Evolutionary conservation across 2,329 filamentous ascomycete species (phyloP), one percentile per base, ranked within the genome.

Genomic region (Clarireedia monteithiana): DNA sequence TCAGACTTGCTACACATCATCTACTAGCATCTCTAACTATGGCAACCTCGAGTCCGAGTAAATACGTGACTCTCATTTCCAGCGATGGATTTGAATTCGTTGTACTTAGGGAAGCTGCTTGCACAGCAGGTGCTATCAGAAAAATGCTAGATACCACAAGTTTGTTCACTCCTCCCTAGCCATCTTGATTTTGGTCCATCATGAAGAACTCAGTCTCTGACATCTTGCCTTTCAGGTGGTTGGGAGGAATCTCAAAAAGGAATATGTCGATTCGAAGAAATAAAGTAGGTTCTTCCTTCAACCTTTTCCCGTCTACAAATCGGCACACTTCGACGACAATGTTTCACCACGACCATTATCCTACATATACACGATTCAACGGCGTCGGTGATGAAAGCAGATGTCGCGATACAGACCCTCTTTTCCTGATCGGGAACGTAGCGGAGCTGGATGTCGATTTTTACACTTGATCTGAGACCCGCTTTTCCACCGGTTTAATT

Each of bases 41-140:
- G 50, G 57, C 62, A 30, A 27, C 52, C 23, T 47, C 47, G 15
- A 59, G 17, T 34, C 46, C 59, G 24, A 82, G 79, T 71, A 84
- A 89, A 67, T 91, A 90, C 71, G 80, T 91, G 62, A 91, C 88
- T 5, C 81, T 92, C 52, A 78, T 91, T 44, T 90, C 87, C 0
- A 79, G 77, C 62, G 88, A 92, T 70, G 86, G 82, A 64, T 90
- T 83, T 69, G 86, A 90, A 73, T 91, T 89, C 68, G 82, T 88
- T 60, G 78, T 91, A 51, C 75, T 87, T 55, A 83, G 87, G 53
- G 85, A 88, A 50, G 84, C 86, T 2, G 83, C 86, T 58, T 76
- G 82, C 66, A 75, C 88, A 66, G 88, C 86, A 63, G 83, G 83
- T 36, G 80, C 84, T 57, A 86, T 92, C 73, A 86, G 83, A 72